Evolutionary conservation across 148 eudicot genomes (phyloP), one percentile per base, ranked within the genome.

Genomic region (Beta vulgaris): DNA sequence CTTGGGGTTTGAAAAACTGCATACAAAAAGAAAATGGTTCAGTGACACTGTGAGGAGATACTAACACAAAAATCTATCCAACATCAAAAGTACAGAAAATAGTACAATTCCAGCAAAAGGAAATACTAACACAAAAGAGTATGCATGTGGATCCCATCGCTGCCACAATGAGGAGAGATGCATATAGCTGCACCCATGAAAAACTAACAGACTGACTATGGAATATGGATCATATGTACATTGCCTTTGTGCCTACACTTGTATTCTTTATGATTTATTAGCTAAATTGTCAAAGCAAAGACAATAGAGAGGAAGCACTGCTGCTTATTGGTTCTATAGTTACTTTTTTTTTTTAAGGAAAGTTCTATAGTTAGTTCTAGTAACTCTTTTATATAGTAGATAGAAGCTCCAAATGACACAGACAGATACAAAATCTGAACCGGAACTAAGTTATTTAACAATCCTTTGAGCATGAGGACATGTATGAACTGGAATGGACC

Each of bases 361-460:
- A n/a, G n/a, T n/a, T n/a, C n/a, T n/a, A n/a, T n/a, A n/a, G n/a
- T n/a, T n/a, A n/a, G n/a, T 73, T n/a, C 59, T 8, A 51, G 48
- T 26, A 36, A 64, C 34, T 28, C 35, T 1, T 34, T 28, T 40
- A 26, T 21, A 68, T 13, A 49, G 53, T 55, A 46, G 31, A 25
- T 63, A 60, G 1, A 46, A 46, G 69, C 72, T 69, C 18, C 74
- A 31, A 66, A 25, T 69, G 13, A 71, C 19, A n/a, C n/a, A 49
- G 54, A 71, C 44, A 48, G 37, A 35, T 32, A 3, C 53, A 64
- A 53, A 55, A 46, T 40, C 71, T 25, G 44, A 49, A 6, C 75
- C 53, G 31, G 31, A 35, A 28, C 19, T 58, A 25, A 58, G 57
- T 35, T 46, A 9, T 42, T 57, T 73, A 37, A 37, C 12, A 25